These are phyloP conservation scores for Aspergillus olivimuriae DNA, from an alignment of 495 filamentous ascomycete species.

Conservation along the genomic window DNA sequence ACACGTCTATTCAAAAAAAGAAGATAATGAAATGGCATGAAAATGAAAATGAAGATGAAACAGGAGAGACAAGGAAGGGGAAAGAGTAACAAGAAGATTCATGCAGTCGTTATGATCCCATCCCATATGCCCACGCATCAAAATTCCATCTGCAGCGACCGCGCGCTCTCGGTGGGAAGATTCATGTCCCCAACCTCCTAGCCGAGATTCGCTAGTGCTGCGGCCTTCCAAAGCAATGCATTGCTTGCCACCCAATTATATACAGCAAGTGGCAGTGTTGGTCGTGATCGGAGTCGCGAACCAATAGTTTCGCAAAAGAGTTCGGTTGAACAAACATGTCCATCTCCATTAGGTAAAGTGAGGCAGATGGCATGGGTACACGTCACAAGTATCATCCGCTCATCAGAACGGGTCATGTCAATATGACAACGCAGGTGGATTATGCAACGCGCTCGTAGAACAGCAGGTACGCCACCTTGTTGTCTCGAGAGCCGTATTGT, in stretches of 20 bases:
- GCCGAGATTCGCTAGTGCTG: too few relatives aligned
- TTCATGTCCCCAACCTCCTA: too few relatives aligned
- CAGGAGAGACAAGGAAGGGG: too few relatives aligned
- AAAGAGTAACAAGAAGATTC: slow-evolving; percentile 27
- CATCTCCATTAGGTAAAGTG: too few relatives aligned
- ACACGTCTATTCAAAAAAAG: slow-evolving; percentile 16
- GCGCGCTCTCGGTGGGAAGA: too few relatives aligned
- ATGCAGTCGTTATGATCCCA: slow-evolving; percentile 35
- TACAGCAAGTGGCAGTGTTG: neutral
- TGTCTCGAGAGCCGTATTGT: slow-evolving; percentile 75
- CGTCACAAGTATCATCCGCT: too few relatives aligned
- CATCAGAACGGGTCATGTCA: too few relatives aligned
- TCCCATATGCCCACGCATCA: slow-evolving; percentile 23
- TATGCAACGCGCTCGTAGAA: slow-evolving; percentile 78
- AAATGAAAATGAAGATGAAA: neutral
- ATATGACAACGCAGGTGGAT: too few relatives aligned
- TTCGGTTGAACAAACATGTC: too few relatives aligned
- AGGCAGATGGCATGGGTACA: too few relatives aligned
- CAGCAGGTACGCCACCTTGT: slow-evolving; percentile 92
- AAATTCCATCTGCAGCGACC: slow-evolving; percentile 15
- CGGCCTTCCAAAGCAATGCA: neutral
- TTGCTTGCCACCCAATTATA: neutral
- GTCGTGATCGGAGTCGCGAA: neutral
- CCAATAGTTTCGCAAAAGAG: too few relatives aligned
- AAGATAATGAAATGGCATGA: too few relatives aligned